Evolutionary conservation across 192 early-diverging fungal genomes (phyloP), one percentile per base, ranked within the genome.

Genomic region (Podila epicladia): DNA sequence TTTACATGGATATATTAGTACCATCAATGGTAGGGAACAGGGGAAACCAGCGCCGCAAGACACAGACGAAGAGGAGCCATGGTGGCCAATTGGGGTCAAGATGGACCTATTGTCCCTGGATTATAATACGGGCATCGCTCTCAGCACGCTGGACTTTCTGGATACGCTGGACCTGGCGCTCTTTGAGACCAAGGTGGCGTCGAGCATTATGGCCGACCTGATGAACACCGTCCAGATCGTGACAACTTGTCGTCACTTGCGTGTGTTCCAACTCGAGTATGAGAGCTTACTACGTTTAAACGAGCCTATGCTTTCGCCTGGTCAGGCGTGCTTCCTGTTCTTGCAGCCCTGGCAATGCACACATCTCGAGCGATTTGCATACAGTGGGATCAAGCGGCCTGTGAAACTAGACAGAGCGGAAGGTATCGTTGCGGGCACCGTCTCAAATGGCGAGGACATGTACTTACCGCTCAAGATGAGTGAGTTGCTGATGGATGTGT

Each of bases 391-490:
- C 29, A 63, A 63, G n/a, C 59, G 59, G 17, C 59, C 11, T 61
- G 28, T 61, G 59, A 26, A 33, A 9, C 22, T 31, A 63, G 62
- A n/a, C 2, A 4, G 17, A 45, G 62, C 13, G n/a, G 6, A 12
- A n/a, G 31, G 9, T 8, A 7, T 62, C 29, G 58, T 60, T 13
- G 58, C 33, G 13, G 13, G 26, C 15, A 15, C 1, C 15, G 31
- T 13, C 28, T 1, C 26, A 24, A 32, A 24, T 62, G 4, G 61
- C 5, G 32, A 62, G 8, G 33, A n/a, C 15, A 35, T 37, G 31
- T 63, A 17, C 33, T 13, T 63, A 8, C 62, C 62, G 17, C 31
- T 63, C 62, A 63, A 63, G 35, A 63, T 63, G 62, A 63, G 35
- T n/a, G 62, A 63, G 5, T n/a, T 63, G 13, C 35, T 63, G 17